phyloP scores from a whole-genome alignment of 805 yeast species.

The Wickerhamiella musiphila region DNA sequence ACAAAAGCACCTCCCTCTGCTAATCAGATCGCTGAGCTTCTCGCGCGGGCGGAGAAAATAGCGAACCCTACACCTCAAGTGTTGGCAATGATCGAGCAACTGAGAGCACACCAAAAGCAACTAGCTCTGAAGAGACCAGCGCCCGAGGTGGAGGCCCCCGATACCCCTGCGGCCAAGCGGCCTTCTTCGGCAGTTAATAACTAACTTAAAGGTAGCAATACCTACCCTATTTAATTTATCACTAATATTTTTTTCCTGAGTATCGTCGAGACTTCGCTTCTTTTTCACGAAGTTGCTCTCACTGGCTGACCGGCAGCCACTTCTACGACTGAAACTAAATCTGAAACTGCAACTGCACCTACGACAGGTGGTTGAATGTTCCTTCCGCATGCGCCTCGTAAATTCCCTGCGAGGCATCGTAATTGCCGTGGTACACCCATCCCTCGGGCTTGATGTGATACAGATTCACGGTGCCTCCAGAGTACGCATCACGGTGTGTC shows the following conservation, averaged over 20 bases:
- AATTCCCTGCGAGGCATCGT: slow-evolving; percentile 76
- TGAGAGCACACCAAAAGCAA: slow-evolving; percentile 19
- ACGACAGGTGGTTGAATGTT: slow-evolving; percentile 69
- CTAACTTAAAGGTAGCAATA: slow-evolving; percentile 2
- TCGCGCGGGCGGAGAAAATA: slow-evolving; percentile 23
- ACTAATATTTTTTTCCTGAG: too few species aligned
- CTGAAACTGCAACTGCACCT: too few species aligned
- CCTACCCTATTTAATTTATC: too few species aligned
- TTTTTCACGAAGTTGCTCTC: too few species aligned
- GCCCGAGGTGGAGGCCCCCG: slow-evolving; percentile 2
- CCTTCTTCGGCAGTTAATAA: background rate
- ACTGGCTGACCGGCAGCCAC: too few species aligned
- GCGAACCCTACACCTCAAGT: slow-evolving; percentile 22
- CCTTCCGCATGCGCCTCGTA: slow-evolving; percentile 81
- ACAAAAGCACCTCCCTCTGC: slow-evolving; percentile 12
- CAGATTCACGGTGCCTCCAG: slow-evolving; percentile 91
- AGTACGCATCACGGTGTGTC: slow-evolving; percentile 93
- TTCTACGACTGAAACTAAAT: too few species aligned
- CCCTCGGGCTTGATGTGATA: slow-evolving; percentile 88
- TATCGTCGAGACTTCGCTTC: too few species aligned
- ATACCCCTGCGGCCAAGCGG: slow-evolving; percentile 2
- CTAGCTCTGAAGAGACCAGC: slow-evolving; percentile 14
- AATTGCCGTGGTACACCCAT: slow-evolving; percentile 92
- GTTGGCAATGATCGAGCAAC: slow-evolving; percentile 21
- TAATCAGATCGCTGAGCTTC: slow-evolving; percentile 20